Conservation (phyloP, 805 yeast genomes). For the Yamadazyma sp. region DNA sequence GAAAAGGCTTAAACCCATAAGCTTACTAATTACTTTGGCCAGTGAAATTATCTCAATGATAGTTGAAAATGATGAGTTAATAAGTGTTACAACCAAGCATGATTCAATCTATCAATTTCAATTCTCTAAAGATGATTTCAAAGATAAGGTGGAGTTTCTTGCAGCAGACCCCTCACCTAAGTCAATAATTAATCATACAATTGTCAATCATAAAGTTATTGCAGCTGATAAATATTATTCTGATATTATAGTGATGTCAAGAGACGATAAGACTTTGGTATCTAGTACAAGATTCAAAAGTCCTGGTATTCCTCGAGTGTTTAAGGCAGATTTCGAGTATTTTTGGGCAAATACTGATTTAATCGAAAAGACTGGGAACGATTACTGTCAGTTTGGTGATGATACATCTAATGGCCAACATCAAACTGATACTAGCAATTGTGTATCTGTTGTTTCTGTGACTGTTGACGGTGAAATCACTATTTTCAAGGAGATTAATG, state of each 20-base stretch:
- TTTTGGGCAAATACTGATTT: constrained; percentile 9
- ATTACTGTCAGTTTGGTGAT: too few relatives aligned
- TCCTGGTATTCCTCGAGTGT: constrained; percentile 34
- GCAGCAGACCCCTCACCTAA: constrained; percentile 34
- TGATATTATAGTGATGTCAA: constrained; percentile 23
- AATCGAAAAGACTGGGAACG: background rate
- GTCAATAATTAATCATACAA: constrained; percentile 28
- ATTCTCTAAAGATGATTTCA: constrained; percentile 9
- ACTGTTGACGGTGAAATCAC: constrained; percentile 39
- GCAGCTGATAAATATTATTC: constrained; percentile 38
- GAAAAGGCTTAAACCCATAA: constrained; percentile 28
- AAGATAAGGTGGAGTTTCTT: constrained; percentile 13
- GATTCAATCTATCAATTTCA: constrained; percentile 34
- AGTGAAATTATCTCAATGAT: constrained; percentile 28
- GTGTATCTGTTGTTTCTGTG: constrained; percentile 18
- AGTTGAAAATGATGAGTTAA: constrained; percentile 14
- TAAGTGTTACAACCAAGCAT: constrained; percentile 27
- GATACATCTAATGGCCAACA: background rate
- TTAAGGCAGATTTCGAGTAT: constrained; percentile 16
- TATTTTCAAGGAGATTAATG: constrained; percentile 15
- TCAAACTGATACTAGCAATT: too few relatives aligned
- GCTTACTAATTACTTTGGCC: constrained; percentile 21
- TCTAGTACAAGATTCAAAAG: constrained; percentile 13
- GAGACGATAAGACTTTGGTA: constrained; percentile 9
- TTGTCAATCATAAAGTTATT: constrained; percentile 19